These are phyloP conservation scores for Xylariaceae sp. DNA, from an alignment of 2,329 filamentous ascomycete genomes.

Conservation along the genomic window DNA sequence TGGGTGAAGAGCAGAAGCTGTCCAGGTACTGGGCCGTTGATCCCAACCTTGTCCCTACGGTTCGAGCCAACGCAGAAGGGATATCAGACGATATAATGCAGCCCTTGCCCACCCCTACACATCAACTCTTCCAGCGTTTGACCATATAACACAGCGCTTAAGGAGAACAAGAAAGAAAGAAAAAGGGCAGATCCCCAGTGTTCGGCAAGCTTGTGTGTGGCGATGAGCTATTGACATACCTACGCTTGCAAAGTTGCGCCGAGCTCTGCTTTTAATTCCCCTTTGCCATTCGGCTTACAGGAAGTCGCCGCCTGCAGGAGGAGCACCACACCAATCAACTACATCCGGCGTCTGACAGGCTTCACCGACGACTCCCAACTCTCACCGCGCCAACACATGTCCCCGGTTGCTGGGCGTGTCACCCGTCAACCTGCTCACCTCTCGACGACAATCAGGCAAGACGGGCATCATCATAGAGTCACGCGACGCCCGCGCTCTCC, in stretches of 20 bases:
- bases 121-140: constrained; percentile 24
- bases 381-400: constrained; percentile 28
- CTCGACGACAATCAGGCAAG: constrained; percentile 19
- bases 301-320: constrained; percentile 16
- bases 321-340: constrained; percentile 13
- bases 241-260: constrained; percentile 15
- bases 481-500: constrained; percentile 23
- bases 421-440: constrained; percentile 21
- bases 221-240: constrained; percentile 22
- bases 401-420: constrained; percentile 24
- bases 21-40: constrained; percentile 33
- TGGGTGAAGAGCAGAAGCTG: constrained; percentile 32
- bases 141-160: constrained; percentile 28
- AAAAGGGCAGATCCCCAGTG: constrained; percentile 26
- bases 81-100: constrained; percentile 43
- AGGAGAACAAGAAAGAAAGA: constrained; percentile 26
- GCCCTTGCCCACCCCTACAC: constrained; percentile 28
- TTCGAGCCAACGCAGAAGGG: constrained; percentile 28
- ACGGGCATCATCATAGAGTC: constrained; percentile 24
- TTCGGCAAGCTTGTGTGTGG: constrained; percentile 18
- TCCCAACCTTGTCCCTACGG: constrained; percentile 27
- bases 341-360: constrained; percentile 14
- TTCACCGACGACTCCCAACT: constrained; percentile 15
- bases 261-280: constrained; percentile 20
- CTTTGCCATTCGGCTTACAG: constrained; percentile 19